These are phyloP conservation scores for Strigomonas oncopelti DNA, from an alignment of 208 protist genomes.

Conservation along the genomic window DNA sequence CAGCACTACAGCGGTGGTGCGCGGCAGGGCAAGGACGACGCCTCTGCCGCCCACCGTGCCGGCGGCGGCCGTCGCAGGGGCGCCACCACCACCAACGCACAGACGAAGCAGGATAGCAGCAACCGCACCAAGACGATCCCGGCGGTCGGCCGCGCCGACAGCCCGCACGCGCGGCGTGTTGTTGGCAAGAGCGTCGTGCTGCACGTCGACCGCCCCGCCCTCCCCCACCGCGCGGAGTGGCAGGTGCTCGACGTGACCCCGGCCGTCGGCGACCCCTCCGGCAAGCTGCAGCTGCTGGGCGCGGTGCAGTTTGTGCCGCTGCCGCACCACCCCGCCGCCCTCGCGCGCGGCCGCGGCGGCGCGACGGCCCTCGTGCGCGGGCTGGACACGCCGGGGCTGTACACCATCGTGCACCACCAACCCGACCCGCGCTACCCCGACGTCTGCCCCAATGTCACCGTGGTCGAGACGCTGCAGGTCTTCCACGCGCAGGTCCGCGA, in stretches of 20 bases:
- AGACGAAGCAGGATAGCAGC: background rate
- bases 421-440: slow-evolving; percentile 64
- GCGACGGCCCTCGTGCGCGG: slow-evolving; percentile 52
- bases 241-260: slow-evolving; percentile 34
- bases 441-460: slow-evolving; percentile 52
- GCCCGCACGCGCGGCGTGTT: slow-evolving; percentile 24
- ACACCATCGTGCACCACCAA: slow-evolving; percentile 56
- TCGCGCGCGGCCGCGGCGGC: slow-evolving; percentile 42
- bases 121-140: background rate
- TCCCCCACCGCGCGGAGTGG: slow-evolving; percentile 31
- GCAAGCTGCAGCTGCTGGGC: slow-evolving; percentile 40
- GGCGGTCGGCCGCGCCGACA: background rate
- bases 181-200: slow-evolving; percentile 62
- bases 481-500: slow-evolving; percentile 61
- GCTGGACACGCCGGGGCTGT: slow-evolving; percentile 64
- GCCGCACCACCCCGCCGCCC: slow-evolving; percentile 32
- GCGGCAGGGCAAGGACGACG: background rate
- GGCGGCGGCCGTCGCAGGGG: background rate
- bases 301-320: slow-evolving; percentile 43
- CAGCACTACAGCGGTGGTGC: background rate
- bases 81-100: background rate
- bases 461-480: slow-evolving; percentile 69
- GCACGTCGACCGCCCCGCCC: slow-evolving; percentile 51
- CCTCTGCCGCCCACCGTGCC: background rate
- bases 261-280: slow-evolving; percentile 21